phyloP scores from a whole-genome alignment of 2,329 filamentous ascomycete genomes.

The Pseudonectria foliicola region DNA sequence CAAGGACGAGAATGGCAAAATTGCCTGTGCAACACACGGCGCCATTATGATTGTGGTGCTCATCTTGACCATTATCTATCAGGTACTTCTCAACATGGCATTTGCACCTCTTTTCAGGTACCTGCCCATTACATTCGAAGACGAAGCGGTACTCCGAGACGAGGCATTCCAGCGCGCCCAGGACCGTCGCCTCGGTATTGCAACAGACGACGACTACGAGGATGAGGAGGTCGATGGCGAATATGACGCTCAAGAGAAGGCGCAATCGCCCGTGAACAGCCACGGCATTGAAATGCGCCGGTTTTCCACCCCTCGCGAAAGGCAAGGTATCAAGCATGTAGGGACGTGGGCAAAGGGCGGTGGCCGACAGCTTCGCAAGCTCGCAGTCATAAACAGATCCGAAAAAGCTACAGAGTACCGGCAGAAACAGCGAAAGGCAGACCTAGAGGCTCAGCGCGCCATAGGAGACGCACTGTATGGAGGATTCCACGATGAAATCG shows the following conservation, averaged over 20 bases:
- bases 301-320: constrained; percentile 20
- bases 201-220: constrained; percentile 42
- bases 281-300: constrained; percentile 34
- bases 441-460: constrained; percentile 64
- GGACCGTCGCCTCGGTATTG: constrained; percentile 58
- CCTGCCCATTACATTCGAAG: constrained; percentile 89
- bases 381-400: constrained; percentile 25
- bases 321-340: constrained; percentile 39
- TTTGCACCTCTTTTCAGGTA: constrained; percentile 84
- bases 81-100: constrained; percentile 71
- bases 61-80: constrained; percentile 67
- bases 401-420: constrained; percentile 39
- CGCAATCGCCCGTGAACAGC: constrained; percentile 28
- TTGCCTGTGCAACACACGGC: constrained; percentile 66
- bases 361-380: constrained; percentile 40
- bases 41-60: constrained; percentile 75
- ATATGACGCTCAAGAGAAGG: constrained; percentile 29
- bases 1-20: constrained; percentile 43
- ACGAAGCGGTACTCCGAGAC: constrained; percentile 87
- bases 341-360: constrained; percentile 34
- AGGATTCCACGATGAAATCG: constrained; percentile 84
- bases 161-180: constrained; percentile 80
- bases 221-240: constrained; percentile 25
- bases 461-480: constrained; percentile 80
- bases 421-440: constrained; percentile 42